Percentiles rank a stretch among this genome's conserved stretches.
Conservation (phyloP, 2,329 filamentous ascomycete species). For the Trichoderma guizhouense region DNA sequence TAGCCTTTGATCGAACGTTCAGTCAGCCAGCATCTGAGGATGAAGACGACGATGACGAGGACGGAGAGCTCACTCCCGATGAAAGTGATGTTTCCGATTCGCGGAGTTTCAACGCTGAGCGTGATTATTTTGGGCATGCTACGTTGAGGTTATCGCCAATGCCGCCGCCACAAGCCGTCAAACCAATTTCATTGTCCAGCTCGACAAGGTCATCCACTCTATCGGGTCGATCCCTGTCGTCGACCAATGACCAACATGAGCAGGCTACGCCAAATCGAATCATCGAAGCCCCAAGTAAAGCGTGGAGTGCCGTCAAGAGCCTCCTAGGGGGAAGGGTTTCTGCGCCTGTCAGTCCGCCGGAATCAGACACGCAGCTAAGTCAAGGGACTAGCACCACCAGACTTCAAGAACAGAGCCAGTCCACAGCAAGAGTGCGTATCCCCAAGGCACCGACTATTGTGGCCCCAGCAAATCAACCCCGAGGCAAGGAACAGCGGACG, state of each 20-base stretch:
- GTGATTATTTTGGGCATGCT: conserved; percentile 37
- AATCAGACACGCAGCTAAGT: conserved; percentile 13
- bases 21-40: conserved; percentile 21
- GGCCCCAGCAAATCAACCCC: not conserved
- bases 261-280: not conserved
- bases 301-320: conserved; percentile 8
- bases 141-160: conserved; percentile 33
- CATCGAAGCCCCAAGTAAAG: not conserved
- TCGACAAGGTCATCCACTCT: not conserved
- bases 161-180: not conserved
- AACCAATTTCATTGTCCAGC: not conserved
- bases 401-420: not conserved
- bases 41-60: conserved; percentile 17
- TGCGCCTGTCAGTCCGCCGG: conserved; percentile 12
- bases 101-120: conserved; percentile 37
- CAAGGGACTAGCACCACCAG: not conserved
- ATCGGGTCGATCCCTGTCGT: not conserved
- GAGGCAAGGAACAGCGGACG: not conserved
- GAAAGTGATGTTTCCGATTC: conserved; percentile 32
- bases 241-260: not conserved
- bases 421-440: not conserved
- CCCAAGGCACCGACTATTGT: not conserved
- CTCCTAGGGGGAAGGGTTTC: not conserved
- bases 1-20: not conserved
- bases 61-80: conserved; percentile 1